Evolutionary conservation across 306 rosid species (phyloP).

Genomic region (Quercus cerris): DNA sequence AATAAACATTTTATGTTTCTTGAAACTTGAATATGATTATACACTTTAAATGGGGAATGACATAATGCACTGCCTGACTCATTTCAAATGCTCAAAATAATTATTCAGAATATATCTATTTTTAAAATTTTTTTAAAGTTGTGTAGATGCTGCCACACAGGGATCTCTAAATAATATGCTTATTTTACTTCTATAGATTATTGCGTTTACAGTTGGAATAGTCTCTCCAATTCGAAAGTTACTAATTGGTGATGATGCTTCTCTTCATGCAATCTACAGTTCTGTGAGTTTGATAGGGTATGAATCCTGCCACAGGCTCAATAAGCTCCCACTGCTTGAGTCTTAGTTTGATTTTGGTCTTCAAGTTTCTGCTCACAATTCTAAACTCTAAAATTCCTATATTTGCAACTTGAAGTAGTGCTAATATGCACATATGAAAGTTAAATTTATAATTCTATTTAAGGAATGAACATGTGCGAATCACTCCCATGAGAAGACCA

Average conservation of each 20-base stretch:
- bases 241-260: slow-evolving; percentile 28
- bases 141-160: background rate
- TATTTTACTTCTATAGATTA: slow-evolving; percentile 17
- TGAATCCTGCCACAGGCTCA: background rate
- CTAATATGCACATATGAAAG: too few species aligned
- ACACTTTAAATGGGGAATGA: background rate
- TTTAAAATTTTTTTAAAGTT: too few species aligned
- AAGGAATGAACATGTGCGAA: too few species aligned
- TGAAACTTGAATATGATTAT: background rate
- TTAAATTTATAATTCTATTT: too few species aligned
- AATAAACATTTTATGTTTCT: background rate
- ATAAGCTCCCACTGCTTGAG: background rate
- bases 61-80: background rate
- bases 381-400: too few species aligned
- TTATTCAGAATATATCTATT: background rate
- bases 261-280: slow-evolving; percentile 30
- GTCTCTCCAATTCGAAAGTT: slow-evolving; percentile 26
- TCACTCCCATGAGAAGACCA: background rate
- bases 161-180: background rate
- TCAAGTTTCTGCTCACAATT: background rate
- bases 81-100: background rate
- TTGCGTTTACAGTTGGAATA: slow-evolving; percentile 36
- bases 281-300: slow-evolving; percentile 42
- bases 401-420: too few species aligned
- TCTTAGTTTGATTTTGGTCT: background rate